phyloP scores from a whole-genome alignment of 805 yeast species.

The Tetrapisispora pingtungensis region DNA sequence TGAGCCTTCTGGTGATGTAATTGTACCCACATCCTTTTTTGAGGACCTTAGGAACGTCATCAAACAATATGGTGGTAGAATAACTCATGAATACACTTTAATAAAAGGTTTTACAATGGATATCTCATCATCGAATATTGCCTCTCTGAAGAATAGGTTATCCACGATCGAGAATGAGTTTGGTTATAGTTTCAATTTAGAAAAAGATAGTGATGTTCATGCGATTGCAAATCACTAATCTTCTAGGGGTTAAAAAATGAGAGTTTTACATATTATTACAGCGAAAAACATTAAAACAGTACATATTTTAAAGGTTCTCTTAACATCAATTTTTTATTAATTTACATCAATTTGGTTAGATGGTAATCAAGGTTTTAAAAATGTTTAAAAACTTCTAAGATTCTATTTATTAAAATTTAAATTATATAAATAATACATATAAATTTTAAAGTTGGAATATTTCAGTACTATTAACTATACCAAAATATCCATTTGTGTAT shows the following conservation, averaged over 20 bases:
- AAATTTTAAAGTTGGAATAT: not conserved
- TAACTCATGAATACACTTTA: slow-evolving; percentile 39
- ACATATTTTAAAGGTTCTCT: too few relatives aligned
- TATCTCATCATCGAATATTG: slow-evolving; percentile 25
- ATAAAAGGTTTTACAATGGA: slow-evolving; percentile 38
- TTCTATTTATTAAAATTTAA: not conserved
- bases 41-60: slow-evolving; percentile 29
- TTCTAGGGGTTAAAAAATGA: too few relatives aligned
- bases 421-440: not conserved
- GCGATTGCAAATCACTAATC: slow-evolving; percentile 8
- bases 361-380: too few relatives aligned
- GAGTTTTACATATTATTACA: too few relatives aligned
- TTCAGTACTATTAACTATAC: too few relatives aligned
- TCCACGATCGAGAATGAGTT: slow-evolving; percentile 10
- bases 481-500: not conserved
- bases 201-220: slow-evolving; percentile 24
- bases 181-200: slow-evolving; percentile 17
- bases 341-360: too few relatives aligned
- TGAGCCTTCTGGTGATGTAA: slow-evolving; percentile 5
- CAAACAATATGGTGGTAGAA: slow-evolving; percentile 33
- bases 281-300: too few relatives aligned
- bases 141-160: slow-evolving; percentile 13
- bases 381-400: too few relatives aligned
- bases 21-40: slow-evolving; percentile 7
- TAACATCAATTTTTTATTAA: too few relatives aligned